Conservation (phyloP, 2,329 filamentous ascomycete species). For the Fusarium dlaminii region DNA sequence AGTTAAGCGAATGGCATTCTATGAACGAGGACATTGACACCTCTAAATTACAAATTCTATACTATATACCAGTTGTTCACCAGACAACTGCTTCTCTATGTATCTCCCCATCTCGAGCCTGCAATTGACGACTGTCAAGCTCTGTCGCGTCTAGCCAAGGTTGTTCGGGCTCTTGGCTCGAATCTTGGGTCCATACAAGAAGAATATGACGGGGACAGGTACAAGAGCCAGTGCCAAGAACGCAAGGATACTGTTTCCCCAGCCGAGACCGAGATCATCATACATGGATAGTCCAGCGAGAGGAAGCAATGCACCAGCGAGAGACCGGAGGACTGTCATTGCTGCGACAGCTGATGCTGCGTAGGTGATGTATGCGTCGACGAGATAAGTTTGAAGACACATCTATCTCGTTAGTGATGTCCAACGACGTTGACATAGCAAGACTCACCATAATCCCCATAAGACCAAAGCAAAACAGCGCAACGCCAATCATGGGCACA, state of each 20-base stretch:
- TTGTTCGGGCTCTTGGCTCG: slow-evolving; percentile 36
- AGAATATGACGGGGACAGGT: slow-evolving; percentile 36
- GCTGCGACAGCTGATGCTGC: slow-evolving; percentile 46
- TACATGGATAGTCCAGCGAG: slow-evolving; percentile 61
- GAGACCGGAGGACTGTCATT: slow-evolving; percentile 51
- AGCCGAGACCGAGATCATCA: slow-evolving; percentile 57
- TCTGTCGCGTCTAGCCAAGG: slow-evolving; percentile 5
- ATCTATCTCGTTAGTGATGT: slow-evolving; percentile 25
- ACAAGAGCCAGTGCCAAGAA: slow-evolving; percentile 54
- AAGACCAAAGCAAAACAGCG: slow-evolving; percentile 57
- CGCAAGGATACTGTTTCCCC: slow-evolving; percentile 53
- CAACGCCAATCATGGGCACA: slow-evolving; percentile 50
- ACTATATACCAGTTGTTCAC: not conserved
- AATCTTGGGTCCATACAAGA: slow-evolving; percentile 36
- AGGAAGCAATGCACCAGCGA: slow-evolving; percentile 74
- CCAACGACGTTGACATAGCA: rapidly evolving
- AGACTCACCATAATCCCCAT: slow-evolving; percentile 51
- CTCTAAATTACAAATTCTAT: not conserved
- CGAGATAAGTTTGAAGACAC: slow-evolving; percentile 50
- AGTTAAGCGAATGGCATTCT: not conserved
- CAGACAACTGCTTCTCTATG: not conserved
- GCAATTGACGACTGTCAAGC: rapidly evolving
- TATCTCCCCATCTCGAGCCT: rapidly evolving
- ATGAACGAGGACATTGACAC: not conserved
- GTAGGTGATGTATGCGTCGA: slow-evolving; percentile 45